These are phyloP conservation scores for Ceratocystis cacaofunesta DNA, from an alignment of 2,329 filamentous ascomycete genomes.

Conservation along the genomic window DNA sequence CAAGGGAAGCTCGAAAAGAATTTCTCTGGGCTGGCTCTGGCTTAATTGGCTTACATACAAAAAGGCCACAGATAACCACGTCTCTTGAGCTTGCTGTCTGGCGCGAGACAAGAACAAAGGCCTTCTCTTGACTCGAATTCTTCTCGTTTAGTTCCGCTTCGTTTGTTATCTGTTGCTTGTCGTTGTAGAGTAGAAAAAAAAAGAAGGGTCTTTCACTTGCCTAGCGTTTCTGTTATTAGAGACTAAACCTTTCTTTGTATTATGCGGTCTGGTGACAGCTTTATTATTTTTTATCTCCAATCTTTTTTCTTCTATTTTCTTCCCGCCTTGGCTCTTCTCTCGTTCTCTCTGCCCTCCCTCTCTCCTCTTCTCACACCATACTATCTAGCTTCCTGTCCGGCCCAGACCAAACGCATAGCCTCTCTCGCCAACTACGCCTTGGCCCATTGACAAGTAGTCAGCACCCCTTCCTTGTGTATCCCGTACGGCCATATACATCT, in stretches of 20 bases:
- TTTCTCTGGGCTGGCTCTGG: background rate
- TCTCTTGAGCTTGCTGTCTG: background rate
- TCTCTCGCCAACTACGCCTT: background rate
- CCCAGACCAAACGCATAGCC: too few relatives aligned
- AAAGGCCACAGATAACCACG: background rate
- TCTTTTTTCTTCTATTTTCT: background rate
- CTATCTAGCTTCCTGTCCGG: too few relatives aligned
- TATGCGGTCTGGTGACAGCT: background rate
- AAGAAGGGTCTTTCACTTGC: background rate
- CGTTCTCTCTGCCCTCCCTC: background rate
- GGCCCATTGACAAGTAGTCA: background rate
- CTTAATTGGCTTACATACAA: background rate
- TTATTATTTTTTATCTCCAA: background rate
- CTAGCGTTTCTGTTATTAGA: background rate
- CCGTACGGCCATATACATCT: background rate
- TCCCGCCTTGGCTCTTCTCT: background rate
- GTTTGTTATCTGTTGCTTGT: background rate
- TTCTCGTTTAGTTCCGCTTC: background rate
- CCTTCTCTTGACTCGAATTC: background rate
- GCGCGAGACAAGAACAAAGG: background rate
- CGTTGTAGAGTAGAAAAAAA: background rate
- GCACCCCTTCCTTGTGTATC: background rate
- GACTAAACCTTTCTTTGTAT: background rate
- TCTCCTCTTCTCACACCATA: background rate
- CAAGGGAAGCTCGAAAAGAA: conserved; percentile 1